Evolutionary conservation across 2,329 filamentous ascomycete species (phyloP), one percentile per base, ranked within the genome.

Genomic region (Xylaria sp.): DNA sequence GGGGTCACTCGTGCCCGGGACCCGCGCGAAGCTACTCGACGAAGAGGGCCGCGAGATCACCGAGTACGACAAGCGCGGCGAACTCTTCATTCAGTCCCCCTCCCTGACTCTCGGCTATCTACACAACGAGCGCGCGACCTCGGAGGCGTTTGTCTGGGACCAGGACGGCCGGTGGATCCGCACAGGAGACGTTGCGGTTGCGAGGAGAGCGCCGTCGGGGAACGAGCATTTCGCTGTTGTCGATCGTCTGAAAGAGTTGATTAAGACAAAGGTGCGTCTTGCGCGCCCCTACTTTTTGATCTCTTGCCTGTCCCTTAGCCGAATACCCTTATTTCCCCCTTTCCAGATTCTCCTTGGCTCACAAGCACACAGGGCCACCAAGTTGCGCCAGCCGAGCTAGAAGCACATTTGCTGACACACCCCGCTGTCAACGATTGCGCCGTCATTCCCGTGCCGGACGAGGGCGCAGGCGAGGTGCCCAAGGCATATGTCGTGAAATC

Each of bases 221-320:
- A 82, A 90, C 71, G 93, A 97, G 79, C 94, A 98, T 75, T 78
- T 97, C 57, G 91, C 93, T 77, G 91, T 98, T 67, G 91, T 94
- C 0, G 94, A 97, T 77, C 89, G 94, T 14, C 80, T 85, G 70
- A 86, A 83, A 74, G 83, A 85, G 74, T 73, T 85, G 64, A 85
- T 85, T 75, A 85, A 85, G 74, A 80, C 82, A 39, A 81, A 93
- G 79, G 82, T 82, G 71, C 57, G 75, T 55, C 6, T 42, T 56
- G 14, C 14, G 3, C n/a, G 12, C 14, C 24, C 24, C 24, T 27
- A 27, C 24, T 27, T 27, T 27, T 4, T 27, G 4, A 48, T 19
- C 3, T 12, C n/a, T 53, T n/a, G 17, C 32, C 24, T 8, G 12
- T 14, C 9, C 19, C n/a, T 3, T 21, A 7, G 11, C 11, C 11